phyloP scores from a whole-genome alignment of 139 green algal genomes.

The Micromonas pusilla region DNA sequence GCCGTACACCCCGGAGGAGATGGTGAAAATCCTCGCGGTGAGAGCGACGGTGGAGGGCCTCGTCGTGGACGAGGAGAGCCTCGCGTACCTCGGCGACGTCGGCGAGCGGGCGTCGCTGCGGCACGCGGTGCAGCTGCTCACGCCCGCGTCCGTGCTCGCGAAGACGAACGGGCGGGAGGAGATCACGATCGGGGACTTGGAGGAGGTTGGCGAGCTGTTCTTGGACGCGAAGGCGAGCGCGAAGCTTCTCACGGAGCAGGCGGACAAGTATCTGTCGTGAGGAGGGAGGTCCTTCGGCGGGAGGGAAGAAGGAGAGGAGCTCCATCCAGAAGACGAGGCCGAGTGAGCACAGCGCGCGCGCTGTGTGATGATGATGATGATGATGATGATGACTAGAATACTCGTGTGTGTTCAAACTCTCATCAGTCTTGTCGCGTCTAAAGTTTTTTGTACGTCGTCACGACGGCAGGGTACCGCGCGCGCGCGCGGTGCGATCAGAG shows the following conservation, averaged over 20 bases:
- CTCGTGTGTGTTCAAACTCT: too few relatives aligned
- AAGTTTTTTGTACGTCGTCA: too few relatives aligned
- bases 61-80: slow-evolving; percentile 71
- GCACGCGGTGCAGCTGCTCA: slow-evolving; percentile 84
- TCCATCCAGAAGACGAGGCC: too few relatives aligned
- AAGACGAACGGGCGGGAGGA: slow-evolving; percentile 60
- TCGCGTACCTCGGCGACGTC: slow-evolving; percentile 82
- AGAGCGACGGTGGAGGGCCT: slow-evolving; percentile 89
- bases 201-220: slow-evolving; percentile 79
- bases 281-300: too few relatives aligned
- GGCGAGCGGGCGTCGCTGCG: slow-evolving; percentile 75
- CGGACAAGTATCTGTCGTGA: slow-evolving; percentile 88
- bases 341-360: too few relatives aligned
- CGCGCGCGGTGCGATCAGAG: too few relatives aligned
- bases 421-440: too few relatives aligned
- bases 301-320: too few relatives aligned
- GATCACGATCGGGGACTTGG: slow-evolving; percentile 60
- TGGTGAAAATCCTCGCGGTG: slow-evolving; percentile 52
- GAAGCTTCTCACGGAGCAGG: slow-evolving; percentile 78
- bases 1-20: slow-evolving; percentile 65
- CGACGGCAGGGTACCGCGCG: too few relatives aligned
- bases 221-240: slow-evolving; percentile 88
- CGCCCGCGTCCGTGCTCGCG: slow-evolving; percentile 71
- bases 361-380: too few relatives aligned
- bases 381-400: too few relatives aligned